phyloP scores from a whole-genome alignment of 2,329 filamentous ascomycete species.

The Sclerotinia sclerotiorum region DNA sequence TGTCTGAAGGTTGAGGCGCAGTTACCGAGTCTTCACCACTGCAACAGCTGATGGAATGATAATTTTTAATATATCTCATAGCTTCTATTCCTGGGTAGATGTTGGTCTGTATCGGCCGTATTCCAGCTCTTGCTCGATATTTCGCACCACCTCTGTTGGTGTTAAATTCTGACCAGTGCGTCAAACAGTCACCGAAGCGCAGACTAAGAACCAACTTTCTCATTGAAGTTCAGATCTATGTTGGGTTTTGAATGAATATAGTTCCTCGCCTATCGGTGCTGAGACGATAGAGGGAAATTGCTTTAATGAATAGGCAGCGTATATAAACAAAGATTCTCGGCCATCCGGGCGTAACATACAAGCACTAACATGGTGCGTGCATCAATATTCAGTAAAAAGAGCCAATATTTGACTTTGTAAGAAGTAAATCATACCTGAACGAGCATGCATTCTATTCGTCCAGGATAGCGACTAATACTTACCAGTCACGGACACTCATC shows the following conservation, averaged over 20 bases:
- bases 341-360: too few species aligned
- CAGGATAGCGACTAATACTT: too few species aligned
- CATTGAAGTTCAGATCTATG: conserved; percentile 36
- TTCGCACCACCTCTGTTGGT: conserved; percentile 29
- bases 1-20: conserved; percentile 49
- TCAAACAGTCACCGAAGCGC: not conserved
- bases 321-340: too few species aligned
- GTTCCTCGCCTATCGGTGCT: too few species aligned
- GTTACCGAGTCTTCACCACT: conserved; percentile 45
- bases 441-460: too few species aligned
- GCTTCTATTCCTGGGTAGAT: conserved; percentile 43
- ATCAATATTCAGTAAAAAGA: too few species aligned
- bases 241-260: not conserved
- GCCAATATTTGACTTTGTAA: too few species aligned
- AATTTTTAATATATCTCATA: conserved; percentile 54
- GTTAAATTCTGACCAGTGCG: not conserved
- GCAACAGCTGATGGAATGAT: conserved; percentile 62
- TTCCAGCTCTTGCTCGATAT: conserved; percentile 38
- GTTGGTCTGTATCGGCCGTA: conserved; percentile 26
- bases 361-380: too few species aligned
- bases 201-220: conserved; percentile 25
- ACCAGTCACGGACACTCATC: too few species aligned
- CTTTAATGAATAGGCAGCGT: too few species aligned
- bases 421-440: too few species aligned
- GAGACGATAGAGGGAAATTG: too few species aligned